These are phyloP conservation scores for Tetraselmis striata DNA, from an alignment of 139 green algal genomes.

Conservation along the genomic window DNA sequence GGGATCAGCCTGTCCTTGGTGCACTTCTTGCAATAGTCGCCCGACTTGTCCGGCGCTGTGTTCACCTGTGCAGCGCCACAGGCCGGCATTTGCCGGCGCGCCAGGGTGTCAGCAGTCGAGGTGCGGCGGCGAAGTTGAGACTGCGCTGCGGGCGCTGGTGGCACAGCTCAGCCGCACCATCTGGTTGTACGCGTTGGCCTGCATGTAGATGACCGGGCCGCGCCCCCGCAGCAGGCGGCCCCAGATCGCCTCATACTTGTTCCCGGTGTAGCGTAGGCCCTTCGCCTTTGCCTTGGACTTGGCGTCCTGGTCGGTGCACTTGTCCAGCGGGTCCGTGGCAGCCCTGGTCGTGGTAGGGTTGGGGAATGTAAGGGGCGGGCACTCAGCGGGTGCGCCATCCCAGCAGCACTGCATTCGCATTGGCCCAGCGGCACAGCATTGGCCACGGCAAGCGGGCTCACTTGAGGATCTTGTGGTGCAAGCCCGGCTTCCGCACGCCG, in stretches of 20 bases:
- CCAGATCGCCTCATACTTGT: not conserved
- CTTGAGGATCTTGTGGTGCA: not conserved
- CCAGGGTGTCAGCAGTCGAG: too few relatives aligned
- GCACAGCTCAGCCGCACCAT: too few relatives aligned
- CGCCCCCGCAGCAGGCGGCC: not conserved
- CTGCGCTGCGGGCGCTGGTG: too few relatives aligned
- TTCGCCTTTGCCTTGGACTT: not conserved
- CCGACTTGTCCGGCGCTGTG: not conserved
- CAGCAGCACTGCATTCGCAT: too few relatives aligned
- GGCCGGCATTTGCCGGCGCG: too few relatives aligned
- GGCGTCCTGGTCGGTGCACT: too few relatives aligned
- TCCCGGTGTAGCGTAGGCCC: not conserved
- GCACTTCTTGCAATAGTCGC: not conserved
- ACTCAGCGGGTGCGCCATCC: too few relatives aligned
- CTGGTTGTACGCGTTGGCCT: not conserved
- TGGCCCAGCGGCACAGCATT: too few relatives aligned
- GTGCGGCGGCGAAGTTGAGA: too few relatives aligned
- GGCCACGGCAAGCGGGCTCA: not conserved
- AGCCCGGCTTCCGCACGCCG: not conserved
- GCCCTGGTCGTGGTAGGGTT: too few relatives aligned
- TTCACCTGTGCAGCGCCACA: not conserved
- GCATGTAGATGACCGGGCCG: not conserved
- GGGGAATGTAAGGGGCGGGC: too few relatives aligned
- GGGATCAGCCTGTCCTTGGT: not conserved
- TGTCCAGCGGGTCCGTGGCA: too few relatives aligned